Percentiles rank a stretch among this genome's conserved stretches.
Evolutionary conservation across 2,329 filamentous ascomycete genomes (phyloP).

Genomic region (Magnaporthiopsis poae): DNA sequence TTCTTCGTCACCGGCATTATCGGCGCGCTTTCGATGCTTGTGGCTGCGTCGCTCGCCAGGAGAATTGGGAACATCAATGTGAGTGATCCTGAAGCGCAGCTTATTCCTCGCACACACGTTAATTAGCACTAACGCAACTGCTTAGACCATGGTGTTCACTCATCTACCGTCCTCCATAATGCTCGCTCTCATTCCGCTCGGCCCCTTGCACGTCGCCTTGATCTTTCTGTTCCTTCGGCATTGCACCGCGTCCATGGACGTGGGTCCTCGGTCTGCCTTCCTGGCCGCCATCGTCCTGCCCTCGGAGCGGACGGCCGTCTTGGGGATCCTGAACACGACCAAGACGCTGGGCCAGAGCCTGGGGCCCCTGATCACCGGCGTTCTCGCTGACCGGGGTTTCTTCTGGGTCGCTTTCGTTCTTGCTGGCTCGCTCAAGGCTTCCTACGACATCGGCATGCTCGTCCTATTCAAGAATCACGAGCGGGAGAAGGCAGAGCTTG

Average conservation of each 20-base stretch:
- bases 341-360: conserved; percentile 55
- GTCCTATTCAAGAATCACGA: conserved; percentile 9
- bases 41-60: conserved; percentile 44
- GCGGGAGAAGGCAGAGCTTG: background rate
- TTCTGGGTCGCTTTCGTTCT: conserved; percentile 13
- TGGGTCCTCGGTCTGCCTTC: conserved; percentile 60
- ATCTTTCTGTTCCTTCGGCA: conserved; percentile 52
- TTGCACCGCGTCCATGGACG: conserved; percentile 58
- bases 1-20: conserved; percentile 46
- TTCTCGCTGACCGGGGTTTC: conserved; percentile 36
- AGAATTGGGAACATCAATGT: conserved; percentile 55
- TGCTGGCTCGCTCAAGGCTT: conserved; percentile 14
- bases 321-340: conserved; percentile 60
- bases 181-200: conserved; percentile 43
- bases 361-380: conserved; percentile 55
- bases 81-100: conserved; percentile 23
- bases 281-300: conserved; percentile 55
- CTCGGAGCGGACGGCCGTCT: conserved; percentile 58
- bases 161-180: conserved; percentile 61
- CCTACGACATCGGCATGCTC: conserved; percentile 15
- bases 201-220: conserved; percentile 21
- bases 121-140: conserved; percentile 11
- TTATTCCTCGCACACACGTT: conserved; percentile 7
- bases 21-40: conserved; percentile 39
- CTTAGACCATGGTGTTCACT: conserved; percentile 65